Base-by-base conservation (phyloP, 2,329 filamentous ascomycete genomes). In the Paraconiothyrium brasiliense region DNA sequence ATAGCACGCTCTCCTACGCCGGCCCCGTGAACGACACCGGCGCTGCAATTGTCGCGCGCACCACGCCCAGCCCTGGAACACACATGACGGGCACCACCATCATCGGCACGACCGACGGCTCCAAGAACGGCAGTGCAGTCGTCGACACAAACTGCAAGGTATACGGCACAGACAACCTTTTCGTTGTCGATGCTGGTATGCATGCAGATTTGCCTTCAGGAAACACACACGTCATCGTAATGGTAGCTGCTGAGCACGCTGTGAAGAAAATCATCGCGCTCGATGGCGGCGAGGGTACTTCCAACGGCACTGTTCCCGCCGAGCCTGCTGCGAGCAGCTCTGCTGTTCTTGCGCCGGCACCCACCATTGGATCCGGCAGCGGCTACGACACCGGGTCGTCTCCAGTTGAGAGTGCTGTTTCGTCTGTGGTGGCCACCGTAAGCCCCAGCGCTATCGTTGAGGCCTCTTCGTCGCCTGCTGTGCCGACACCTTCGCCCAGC, bases 121-220 rank as follows among this genome's bases (percentile, higher is more conserved):
- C 84, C 6, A 65, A 78, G 51, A 79, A 79, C 46, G 87, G 88
- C 16, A 83, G 81, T 7, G 80, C 86, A 1, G 89, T 91, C 2
- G 88, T 90, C 1, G 89, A 90, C 67, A 73, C 82, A 11, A 81
- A 90, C 76, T 85, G 87, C 59, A 86, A 85, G 76, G 87, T 91
- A 6, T 90, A 87, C 69, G 71, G 71, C 24, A 74, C 71, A 5
- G 70, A 73, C 41, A 72, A 74, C 37, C 54, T 72, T n/a, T 76
- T 71, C 63, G 61, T 75, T n/a, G 87, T 91, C 4, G 89, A 92
- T 69, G 89, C 86, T 0, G 86, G 85, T 63, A 88, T 92, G 70
- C 89, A 90, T 79, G 88, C 89, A 0, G 89, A 89, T 60, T 84
- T 90, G 71, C 83, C 87, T 1, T 87, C 87, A 0, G 86, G 87